These are phyloP conservation scores for Cercospora nicotianae DNA, from an alignment of 2,329 filamentous ascomycete species.

Conservation along the genomic window DNA sequence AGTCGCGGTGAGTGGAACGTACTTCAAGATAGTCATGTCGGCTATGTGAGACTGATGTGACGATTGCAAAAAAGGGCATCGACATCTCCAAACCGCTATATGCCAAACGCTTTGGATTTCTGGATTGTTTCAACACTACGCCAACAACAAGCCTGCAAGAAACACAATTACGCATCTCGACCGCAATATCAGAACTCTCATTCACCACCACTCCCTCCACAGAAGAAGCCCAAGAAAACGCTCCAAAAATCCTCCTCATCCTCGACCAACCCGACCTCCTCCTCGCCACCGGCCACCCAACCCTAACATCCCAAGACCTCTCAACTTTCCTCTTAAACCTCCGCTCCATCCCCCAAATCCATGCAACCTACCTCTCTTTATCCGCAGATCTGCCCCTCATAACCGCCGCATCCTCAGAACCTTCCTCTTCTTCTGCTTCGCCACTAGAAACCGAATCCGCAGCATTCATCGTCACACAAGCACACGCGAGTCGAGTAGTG, in stretches of 20 bases:
- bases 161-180: constrained; percentile 13
- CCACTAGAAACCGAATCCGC: constrained; percentile 70
- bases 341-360: constrained; percentile 43
- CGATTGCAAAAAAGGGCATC: constrained; percentile 67
- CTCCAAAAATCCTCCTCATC: constrained; percentile 43
- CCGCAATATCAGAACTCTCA: constrained; percentile 13
- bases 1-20: constrained; percentile 29
- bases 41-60: too few species aligned
- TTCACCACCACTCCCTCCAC: background rate
- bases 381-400: constrained; percentile 75
- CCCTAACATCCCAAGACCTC: constrained; percentile 31
- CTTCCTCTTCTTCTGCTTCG: constrained; percentile 34
- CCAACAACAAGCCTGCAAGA: background rate
- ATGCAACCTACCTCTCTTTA: constrained; percentile 66
- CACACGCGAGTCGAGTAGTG: constrained; percentile 72
- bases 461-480: constrained; percentile 67
- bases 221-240: background rate
- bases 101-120: constrained; percentile 65
- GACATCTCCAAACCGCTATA: constrained; percentile 64
- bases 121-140: constrained; percentile 64
- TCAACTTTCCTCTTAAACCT: constrained; percentile 35
- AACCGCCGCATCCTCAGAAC: constrained; percentile 47
- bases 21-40: too few species aligned
- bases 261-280: constrained; percentile 49
- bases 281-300: constrained; percentile 39